Percentiles rank a stretch among this genome's conserved stretches.
phyloP scores from a whole-genome alignment of 2,329 filamentous ascomycete genomes.

The Septoria petroselini region DNA sequence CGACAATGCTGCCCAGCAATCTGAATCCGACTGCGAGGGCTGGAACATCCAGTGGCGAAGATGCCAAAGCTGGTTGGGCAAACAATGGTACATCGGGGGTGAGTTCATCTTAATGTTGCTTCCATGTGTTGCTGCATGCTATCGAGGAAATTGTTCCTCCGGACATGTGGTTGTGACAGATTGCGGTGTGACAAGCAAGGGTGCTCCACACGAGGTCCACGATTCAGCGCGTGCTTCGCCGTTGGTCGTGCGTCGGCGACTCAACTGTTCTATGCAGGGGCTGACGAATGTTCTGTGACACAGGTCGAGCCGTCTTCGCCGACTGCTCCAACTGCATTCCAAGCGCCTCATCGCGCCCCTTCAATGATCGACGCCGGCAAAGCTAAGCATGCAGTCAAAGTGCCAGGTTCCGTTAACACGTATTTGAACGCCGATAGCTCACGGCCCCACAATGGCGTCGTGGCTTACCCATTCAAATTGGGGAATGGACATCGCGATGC shows the following conservation, averaged over 20 bases:
- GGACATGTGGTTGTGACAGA: neutral
- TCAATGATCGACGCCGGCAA: constrained; percentile 22
- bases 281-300: constrained; percentile 9
- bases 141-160: neutral
- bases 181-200: constrained; percentile 7
- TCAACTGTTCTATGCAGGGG: constrained; percentile 3
- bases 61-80: constrained; percentile 5
- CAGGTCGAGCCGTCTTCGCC: constrained; percentile 10
- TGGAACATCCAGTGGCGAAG: constrained; percentile 1
- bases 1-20: constrained; percentile 15
- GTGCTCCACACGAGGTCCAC: neutral
- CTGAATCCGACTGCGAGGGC: constrained; percentile 9
- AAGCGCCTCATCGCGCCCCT: constrained; percentile 7
- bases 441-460: constrained; percentile 63
- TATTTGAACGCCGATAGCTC: constrained; percentile 55
- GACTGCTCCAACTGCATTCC: constrained; percentile 1
- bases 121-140: neutral
- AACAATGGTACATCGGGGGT: neutral
- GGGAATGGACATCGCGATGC: constrained; percentile 33
- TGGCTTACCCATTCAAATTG: constrained; percentile 71
- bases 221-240: constrained; percentile 1
- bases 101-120: neutral
- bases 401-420: constrained; percentile 42
- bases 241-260: constrained; percentile 4
- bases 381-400: constrained; percentile 25